Evolutionary conservation across 352 stramenopile genomes (phyloP).

Genomic region (Globisporangium yorkense): DNA sequence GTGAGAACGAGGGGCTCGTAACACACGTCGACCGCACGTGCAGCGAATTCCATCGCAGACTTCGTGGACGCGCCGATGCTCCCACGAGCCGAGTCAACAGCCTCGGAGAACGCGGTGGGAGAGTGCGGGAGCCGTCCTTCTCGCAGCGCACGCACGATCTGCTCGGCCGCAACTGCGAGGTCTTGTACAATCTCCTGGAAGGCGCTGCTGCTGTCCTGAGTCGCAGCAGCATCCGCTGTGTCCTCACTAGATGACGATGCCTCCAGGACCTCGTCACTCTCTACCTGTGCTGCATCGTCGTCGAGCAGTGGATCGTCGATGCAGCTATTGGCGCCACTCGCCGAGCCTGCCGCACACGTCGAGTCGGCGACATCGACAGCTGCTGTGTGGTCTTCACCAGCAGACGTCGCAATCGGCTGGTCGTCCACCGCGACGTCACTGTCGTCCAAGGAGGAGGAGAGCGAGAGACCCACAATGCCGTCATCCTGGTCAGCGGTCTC

Average conservation of each 20-base stretch:
- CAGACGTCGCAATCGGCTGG: neutral
- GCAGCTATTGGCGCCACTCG: neutral
- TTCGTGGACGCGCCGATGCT: neutral
- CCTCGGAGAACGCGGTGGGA: neutral
- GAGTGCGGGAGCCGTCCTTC: conserved; percentile 1
- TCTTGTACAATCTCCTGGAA: conserved; percentile 4
- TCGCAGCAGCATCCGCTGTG: neutral
- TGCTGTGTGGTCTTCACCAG: neutral
- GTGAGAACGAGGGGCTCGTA: neutral
- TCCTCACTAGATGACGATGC: neutral
- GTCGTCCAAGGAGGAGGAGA: neutral
- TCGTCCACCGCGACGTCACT: neutral
- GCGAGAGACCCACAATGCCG: neutral
- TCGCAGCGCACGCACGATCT: conserved; percentile 7
- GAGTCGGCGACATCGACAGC: neutral
- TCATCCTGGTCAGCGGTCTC: neutral
- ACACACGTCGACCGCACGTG: neutral
- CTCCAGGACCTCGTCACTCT: neutral
- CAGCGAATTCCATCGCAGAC: neutral
- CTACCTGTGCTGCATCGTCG: neutral
- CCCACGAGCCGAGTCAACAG: neutral
- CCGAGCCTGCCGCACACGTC: neutral
- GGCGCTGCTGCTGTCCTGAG: neutral
- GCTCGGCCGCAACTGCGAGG: conserved; percentile 7
- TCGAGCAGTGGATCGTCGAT: neutral